A percentile compares a stretch with the other conserved stretches of the same genome.
These are phyloP conservation scores for Vinca major DNA, from an alignment of 305 asterid genomes.

Conservation along the genomic window DNA sequence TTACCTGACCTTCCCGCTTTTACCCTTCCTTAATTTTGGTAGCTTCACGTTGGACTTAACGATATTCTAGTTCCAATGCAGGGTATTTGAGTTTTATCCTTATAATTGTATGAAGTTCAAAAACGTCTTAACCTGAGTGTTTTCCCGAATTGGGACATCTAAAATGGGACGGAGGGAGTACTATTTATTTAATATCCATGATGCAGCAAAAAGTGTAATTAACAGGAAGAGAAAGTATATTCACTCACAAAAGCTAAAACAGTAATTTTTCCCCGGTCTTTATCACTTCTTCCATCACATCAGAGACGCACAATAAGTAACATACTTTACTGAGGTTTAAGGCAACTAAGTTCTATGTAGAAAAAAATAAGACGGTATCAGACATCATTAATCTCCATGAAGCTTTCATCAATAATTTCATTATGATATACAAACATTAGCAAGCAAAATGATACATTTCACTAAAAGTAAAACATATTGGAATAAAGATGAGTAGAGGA, in stretches of 20 bases:
- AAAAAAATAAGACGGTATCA: neutral
- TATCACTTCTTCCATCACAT: neutral
- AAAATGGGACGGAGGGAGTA: no score
- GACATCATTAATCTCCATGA: neutral
- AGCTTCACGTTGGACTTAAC: no score
- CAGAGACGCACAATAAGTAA: neutral
- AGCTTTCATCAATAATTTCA: neutral
- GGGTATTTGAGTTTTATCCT: no score
- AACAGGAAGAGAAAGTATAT: neutral
- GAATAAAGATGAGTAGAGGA: conserved; percentile 1
- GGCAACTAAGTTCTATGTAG: neutral
- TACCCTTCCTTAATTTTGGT: no score
- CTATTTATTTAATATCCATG: neutral
- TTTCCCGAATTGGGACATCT: no score
- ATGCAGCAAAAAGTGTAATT: neutral
- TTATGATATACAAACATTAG: neutral
- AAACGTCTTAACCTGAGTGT: no score
- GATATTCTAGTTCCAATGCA: no score
- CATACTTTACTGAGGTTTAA: neutral
- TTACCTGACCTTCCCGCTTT: no score
- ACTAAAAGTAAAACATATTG: neutral
- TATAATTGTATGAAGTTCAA: no score
- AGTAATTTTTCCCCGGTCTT: neutral
- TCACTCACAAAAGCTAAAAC: neutral
- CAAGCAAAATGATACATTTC: neutral